phyloP scores from a whole-genome alignment of 208 protist species.

The Crithidia acanthocephali region DNA sequence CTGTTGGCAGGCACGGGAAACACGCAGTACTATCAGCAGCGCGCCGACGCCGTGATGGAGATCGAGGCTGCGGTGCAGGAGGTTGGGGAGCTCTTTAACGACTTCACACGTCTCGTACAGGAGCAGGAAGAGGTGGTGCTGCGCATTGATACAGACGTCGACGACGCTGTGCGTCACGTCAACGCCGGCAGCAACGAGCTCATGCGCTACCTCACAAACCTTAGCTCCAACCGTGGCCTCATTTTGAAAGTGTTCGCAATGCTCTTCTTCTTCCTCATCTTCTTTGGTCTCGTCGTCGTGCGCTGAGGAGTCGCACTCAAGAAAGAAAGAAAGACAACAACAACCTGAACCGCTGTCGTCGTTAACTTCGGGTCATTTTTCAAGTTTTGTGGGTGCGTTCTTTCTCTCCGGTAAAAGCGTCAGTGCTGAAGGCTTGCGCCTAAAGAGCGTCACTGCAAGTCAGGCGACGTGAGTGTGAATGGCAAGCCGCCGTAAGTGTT shows the following conservation, averaged over 20 bases:
- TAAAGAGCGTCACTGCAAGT: too few relatives aligned
- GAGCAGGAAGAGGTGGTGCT: slow-evolving; percentile 93
- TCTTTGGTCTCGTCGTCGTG: slow-evolving; percentile 93
- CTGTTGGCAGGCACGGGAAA: slow-evolving; percentile 56
- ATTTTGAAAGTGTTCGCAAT: slow-evolving; percentile 94
- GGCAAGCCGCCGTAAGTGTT: too few relatives aligned
- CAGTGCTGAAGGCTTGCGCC: too few relatives aligned
- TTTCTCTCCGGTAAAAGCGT: too few relatives aligned
- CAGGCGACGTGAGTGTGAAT: too few relatives aligned
- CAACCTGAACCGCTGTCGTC: too few relatives aligned
- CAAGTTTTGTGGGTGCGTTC: too few relatives aligned
- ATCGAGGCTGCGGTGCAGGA: slow-evolving; percentile 92
- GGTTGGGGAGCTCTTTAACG: slow-evolving; percentile 92
- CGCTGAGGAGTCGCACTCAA: slow-evolving; percentile 35
- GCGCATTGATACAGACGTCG: slow-evolving; percentile 91
- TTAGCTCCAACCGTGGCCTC: slow-evolving; percentile 91
- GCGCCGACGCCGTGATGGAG: slow-evolving; percentile 82
- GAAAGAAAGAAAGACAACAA: too few relatives aligned
- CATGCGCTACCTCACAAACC: slow-evolving; percentile 87
- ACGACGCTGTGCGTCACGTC: slow-evolving; percentile 84
- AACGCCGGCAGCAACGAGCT: slow-evolving; percentile 93
- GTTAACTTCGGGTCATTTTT: too few relatives aligned
- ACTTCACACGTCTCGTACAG: slow-evolving; percentile 91
- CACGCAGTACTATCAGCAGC: slow-evolving; percentile 85
- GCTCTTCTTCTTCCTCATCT: slow-evolving; percentile 92